phyloP scores from a whole-genome alignment of 2,329 filamentous ascomycete species.

The Endocalyx cinctus region DNA sequence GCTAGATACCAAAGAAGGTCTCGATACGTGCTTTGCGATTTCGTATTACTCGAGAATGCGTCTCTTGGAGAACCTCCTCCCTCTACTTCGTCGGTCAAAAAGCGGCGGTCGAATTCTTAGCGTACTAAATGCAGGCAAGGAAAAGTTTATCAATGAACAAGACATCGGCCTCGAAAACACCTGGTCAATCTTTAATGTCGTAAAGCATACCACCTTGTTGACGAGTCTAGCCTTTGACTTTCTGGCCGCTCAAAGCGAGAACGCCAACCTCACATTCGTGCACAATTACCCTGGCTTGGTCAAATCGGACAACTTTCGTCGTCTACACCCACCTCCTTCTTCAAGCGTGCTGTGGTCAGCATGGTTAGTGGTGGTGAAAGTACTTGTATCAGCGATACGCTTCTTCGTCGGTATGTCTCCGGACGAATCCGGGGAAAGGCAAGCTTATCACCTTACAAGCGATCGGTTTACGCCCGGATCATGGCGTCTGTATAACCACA shows the following conservation, averaged over 20 bases:
- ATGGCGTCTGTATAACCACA: neutral
- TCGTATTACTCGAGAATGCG: conserved; percentile 28
- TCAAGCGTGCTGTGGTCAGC: conserved; percentile 3
- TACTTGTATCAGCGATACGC: conserved; percentile 8
- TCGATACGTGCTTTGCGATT: conserved; percentile 23
- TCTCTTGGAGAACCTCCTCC: conserved; percentile 26
- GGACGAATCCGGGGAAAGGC: conserved; percentile 23
- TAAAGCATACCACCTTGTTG: conserved; percentile 23
- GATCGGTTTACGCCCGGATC: conserved; percentile 9
- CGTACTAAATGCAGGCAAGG: conserved; percentile 26
- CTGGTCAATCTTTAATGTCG: conserved; percentile 13
- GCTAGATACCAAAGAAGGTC: conserved; percentile 27
- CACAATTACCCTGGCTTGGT: conserved; percentile 28
- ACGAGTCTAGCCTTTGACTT: conserved; percentile 26
- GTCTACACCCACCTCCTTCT: conserved; percentile 1
- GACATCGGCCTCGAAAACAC: conserved; percentile 23
- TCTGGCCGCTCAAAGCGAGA: conserved; percentile 14
- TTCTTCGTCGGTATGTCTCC: conserved; percentile 18
- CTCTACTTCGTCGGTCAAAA: conserved; percentile 20
- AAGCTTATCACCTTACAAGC: conserved; percentile 23
- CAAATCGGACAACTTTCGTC: conserved; percentile 13
- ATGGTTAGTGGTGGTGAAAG: conserved; percentile 7
- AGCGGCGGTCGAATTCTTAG: conserved; percentile 24
- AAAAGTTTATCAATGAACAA: conserved; percentile 20
- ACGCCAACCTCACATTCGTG: conserved; percentile 21